phyloP scores from a whole-genome alignment of 1,139 yeast species.

The Kodamaea ohmeri region DNA sequence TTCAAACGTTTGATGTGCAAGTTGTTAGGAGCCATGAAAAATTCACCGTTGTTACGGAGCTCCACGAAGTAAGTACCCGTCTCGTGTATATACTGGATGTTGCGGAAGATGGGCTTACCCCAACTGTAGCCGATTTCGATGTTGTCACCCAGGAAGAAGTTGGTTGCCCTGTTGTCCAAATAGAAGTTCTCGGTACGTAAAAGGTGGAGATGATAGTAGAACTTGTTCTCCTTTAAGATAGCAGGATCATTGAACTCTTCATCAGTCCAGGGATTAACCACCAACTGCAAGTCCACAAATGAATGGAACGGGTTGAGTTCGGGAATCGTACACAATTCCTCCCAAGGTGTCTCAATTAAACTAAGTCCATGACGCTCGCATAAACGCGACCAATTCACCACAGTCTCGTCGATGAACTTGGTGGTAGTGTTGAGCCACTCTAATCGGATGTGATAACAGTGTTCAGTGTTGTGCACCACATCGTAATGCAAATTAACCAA shows the following conservation, averaged over 20 bases:
- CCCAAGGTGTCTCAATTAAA: constrained; percentile 92
- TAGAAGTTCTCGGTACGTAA: constrained; percentile 70
- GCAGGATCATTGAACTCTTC: constrained; percentile 52
- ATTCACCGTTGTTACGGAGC: constrained; percentile 73
- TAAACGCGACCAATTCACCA: constrained; percentile 74
- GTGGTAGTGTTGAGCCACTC: constrained; percentile 95
- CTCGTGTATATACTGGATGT: constrained; percentile 84
- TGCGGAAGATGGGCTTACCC: constrained; percentile 83
- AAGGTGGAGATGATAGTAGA: constrained; percentile 62
- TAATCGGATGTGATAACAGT: constrained; percentile 84
- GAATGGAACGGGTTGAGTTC: constrained; percentile 83
- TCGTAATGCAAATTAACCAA: constrained; percentile 83
- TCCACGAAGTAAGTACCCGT: constrained; percentile 92
- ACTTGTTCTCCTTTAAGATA: constrained; percentile 46
- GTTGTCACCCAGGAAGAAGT: constrained; percentile 50
- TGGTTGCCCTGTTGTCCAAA: constrained; percentile 77
- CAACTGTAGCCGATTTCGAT: constrained; percentile 75
- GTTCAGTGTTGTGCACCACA: constrained; percentile 89
- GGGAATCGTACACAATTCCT: constrained; percentile 77
- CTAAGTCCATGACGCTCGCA: constrained; percentile 85
- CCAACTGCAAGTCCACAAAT: constrained; percentile 63
- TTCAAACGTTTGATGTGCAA: constrained; percentile 67
- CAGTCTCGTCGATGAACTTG: constrained; percentile 83
- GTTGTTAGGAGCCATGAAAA: constrained; percentile 80
- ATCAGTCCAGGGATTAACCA: constrained; percentile 66